Conservation (phyloP, 495 filamentous ascomycete genomes). For the Podospora conica region DNA sequence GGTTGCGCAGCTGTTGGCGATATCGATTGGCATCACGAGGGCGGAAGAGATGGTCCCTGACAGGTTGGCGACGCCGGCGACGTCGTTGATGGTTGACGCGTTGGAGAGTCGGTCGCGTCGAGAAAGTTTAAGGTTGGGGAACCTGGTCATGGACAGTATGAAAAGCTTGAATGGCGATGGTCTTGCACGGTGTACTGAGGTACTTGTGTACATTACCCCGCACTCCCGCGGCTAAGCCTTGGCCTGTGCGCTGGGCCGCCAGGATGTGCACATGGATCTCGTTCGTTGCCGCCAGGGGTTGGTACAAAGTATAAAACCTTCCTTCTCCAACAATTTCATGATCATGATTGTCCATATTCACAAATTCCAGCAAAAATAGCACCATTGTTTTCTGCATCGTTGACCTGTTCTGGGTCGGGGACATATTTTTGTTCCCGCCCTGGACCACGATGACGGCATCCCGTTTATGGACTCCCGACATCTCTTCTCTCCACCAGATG, state of each 20-base stretch:
- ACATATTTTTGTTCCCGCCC: neutral
- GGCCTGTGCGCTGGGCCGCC: conserved; percentile 15
- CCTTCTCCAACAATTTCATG: neutral
- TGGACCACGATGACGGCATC: neutral
- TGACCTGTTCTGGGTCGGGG: neutral
- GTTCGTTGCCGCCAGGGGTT: neutral
- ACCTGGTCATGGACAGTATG: neutral
- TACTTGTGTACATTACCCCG: conserved; percentile 17
- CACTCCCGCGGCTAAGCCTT: conserved; percentile 14
- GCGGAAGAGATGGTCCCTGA: neutral
- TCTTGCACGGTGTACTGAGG: neutral
- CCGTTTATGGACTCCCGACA: neutral
- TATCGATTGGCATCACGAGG: neutral
- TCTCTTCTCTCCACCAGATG: neutral
- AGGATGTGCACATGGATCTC: conserved; percentile 2
- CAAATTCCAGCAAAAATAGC: neutral
- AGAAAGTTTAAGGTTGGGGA: neutral
- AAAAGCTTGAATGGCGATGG: neutral
- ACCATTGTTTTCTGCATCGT: neutral
- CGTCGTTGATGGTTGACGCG: neutral
- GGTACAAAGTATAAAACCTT: too few relatives aligned
- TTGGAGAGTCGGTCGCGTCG: neutral
- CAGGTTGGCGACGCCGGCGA: neutral
- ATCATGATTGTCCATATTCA: neutral
- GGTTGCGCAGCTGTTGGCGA: neutral